These are phyloP conservation scores for Chlorella sp. DNA, from an alignment of 139 green algal species.

Conservation along the genomic window DNA sequence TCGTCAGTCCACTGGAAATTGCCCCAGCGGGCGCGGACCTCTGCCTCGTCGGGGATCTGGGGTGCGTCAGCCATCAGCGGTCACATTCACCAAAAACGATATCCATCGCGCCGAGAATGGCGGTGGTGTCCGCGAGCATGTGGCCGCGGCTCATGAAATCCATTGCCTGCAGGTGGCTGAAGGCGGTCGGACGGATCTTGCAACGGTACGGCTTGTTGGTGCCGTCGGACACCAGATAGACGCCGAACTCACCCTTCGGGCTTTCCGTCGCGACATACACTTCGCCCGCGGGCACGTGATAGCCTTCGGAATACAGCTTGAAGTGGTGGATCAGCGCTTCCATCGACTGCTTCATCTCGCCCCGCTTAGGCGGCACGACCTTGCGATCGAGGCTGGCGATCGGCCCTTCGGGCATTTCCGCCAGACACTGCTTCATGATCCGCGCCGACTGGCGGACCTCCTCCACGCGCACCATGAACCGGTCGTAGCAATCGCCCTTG, in stretches of 20 bases:
- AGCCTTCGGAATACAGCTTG: conserved; percentile 79
- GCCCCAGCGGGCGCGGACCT: too few relatives aligned
- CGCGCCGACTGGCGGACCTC: conserved; percentile 86
- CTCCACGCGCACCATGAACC: conserved; percentile 77
- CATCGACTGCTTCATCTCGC: conserved; percentile 88
- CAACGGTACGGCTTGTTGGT: conserved; percentile 68
- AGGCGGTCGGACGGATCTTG: conserved; percentile 53
- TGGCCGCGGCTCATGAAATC: conserved; percentile 79
- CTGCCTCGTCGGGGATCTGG: too few relatives aligned
- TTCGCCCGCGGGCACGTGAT: conserved; percentile 53
- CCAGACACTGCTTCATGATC: conserved; percentile 88
- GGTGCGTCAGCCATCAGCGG: too few relatives aligned
- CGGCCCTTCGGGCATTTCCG: conserved; percentile 76
- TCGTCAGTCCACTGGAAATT: too few relatives aligned
- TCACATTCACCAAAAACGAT: conserved; percentile 90
- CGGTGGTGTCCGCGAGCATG: conserved; percentile 90
- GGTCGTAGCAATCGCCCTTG: conserved; percentile 80
- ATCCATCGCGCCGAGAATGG: conserved; percentile 89
- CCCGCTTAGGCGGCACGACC: conserved; percentile 68
- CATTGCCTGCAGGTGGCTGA: conserved; percentile 62
- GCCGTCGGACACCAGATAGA: conserved; percentile 85
- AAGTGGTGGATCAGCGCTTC: conserved; percentile 92
- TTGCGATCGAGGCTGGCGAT: conserved; percentile 84
- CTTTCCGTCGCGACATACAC: conserved; percentile 63
- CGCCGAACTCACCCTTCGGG: conserved; percentile 83